These are phyloP conservation scores for Colletotrichum viniferum DNA, from an alignment of 2,329 filamentous ascomycete species.

Conservation along the genomic window DNA sequence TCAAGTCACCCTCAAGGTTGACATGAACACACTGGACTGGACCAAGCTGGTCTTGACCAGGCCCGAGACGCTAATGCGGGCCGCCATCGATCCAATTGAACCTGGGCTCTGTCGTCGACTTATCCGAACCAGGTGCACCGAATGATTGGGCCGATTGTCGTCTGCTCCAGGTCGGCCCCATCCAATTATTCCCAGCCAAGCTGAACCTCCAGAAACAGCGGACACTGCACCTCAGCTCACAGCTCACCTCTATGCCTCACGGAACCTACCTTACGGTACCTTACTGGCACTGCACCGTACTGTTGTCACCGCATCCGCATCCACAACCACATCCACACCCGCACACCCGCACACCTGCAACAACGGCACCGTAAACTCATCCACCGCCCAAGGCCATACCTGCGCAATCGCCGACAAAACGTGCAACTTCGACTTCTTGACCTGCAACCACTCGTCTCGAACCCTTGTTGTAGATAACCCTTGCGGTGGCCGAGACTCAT, in stretches of 20 bases:
- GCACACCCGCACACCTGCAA: background rate
- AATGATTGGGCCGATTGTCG: conserved; percentile 16
- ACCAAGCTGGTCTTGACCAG: background rate
- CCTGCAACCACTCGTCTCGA: background rate
- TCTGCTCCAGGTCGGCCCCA: background rate
- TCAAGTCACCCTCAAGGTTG: background rate
- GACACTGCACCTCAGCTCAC: background rate
- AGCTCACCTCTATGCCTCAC: background rate
- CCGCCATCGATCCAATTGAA: conserved; percentile 1
- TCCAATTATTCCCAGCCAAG: conserved; percentile 7
- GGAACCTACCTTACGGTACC: background rate
- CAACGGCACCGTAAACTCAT: background rate
- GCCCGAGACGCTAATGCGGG: conserved; percentile 5
- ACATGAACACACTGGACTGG: background rate
- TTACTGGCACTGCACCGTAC: background rate
- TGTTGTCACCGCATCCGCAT: conserved; percentile 9
- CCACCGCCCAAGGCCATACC: background rate
- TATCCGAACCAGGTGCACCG: background rate
- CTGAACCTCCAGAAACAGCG: background rate
- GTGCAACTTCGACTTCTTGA: background rate
- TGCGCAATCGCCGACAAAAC: background rate
- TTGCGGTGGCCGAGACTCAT: background rate
- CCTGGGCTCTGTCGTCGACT: background rate
- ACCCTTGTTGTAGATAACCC: background rate
- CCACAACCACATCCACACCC: background rate